phyloP scores from a whole-genome alignment of 306 rosid genomes.

The Ochetophila trinervis region DNA sequence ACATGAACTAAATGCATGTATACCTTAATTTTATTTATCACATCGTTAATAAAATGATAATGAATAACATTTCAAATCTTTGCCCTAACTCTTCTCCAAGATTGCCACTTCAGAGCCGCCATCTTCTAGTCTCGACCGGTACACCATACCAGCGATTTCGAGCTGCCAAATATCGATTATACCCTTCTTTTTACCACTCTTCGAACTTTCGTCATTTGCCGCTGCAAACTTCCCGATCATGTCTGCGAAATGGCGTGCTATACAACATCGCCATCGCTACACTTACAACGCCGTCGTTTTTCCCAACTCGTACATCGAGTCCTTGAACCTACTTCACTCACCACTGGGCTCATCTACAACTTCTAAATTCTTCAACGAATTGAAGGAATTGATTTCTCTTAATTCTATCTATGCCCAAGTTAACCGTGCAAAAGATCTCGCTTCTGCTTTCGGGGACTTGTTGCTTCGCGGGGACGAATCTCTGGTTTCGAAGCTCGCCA shows the following conservation, averaged over 20 bases:
- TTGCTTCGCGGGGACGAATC: slow-evolving; percentile 31
- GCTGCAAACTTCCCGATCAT: slow-evolving; percentile 29
- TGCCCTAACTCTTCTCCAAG: background rate
- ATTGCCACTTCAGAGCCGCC: background rate
- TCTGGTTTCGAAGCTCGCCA: slow-evolving; percentile 32
- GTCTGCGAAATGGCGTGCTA: slow-evolving; percentile 98
- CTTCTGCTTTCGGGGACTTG: slow-evolving; percentile 50
- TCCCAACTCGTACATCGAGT: slow-evolving; percentile 42
- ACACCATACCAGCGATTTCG: no score
- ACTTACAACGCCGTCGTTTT: slow-evolving; percentile 84
- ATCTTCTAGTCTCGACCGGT: no score
- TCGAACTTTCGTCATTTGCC: no score
- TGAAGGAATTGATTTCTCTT: slow-evolving; percentile 41
- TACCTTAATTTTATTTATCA: no score
- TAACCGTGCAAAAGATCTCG: slow-evolving; percentile 45
- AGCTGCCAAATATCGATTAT: no score
- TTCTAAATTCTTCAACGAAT: slow-evolving; percentile 44
- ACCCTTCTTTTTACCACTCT: no score
- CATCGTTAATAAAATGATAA: no score
- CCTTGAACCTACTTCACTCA: slow-evolving; percentile 31
- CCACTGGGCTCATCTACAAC: slow-evolving; percentile 21
- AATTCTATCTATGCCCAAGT: slow-evolving; percentile 69
- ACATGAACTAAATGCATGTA: no score
- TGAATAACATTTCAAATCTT: no score
- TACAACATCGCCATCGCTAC: slow-evolving; percentile 94